Percentiles rank a stretch among this genome's conserved stretches.
Evolutionary conservation across 2,329 filamentous ascomycete species (phyloP).

Genomic region (Colletotrichum cereale): DNA sequence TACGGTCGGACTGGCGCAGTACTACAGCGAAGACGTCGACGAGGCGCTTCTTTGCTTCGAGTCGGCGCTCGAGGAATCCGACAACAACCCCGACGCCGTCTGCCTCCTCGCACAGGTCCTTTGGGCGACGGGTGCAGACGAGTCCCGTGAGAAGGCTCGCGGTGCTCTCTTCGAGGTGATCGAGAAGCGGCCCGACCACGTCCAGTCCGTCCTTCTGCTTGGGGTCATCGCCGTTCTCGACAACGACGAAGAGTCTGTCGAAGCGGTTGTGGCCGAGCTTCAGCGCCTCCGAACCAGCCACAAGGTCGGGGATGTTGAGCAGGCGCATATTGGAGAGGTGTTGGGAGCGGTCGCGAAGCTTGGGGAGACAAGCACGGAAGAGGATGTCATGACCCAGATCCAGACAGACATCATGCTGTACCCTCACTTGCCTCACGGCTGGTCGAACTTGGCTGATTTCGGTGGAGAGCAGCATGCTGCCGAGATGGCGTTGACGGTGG

Average conservation of each 20-base stretch:
- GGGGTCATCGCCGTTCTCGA: conserved; percentile 88
- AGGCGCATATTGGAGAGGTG: conserved; percentile 78
- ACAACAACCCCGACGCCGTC: conserved; percentile 82
- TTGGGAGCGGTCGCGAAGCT: conserved; percentile 79
- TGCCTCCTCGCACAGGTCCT: conserved; percentile 91
- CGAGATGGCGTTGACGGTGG: conserved; percentile 86
- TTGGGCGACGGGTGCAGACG: conserved; percentile 86
- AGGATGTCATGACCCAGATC: conserved; percentile 72
- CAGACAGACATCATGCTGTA: conserved; percentile 84
- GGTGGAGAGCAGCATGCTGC: conserved; percentile 68
- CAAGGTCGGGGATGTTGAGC: conserved; percentile 71
- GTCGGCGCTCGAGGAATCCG: conserved; percentile 81
- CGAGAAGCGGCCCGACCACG: conserved; percentile 78
- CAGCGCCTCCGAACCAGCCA: conserved; percentile 77
- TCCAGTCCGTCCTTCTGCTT: conserved; percentile 83
- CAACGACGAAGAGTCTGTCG: conserved; percentile 80
- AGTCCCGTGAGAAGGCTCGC: conserved; percentile 81
- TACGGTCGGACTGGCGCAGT: conserved; percentile 86
- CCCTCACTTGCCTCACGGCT: conserved; percentile 83
- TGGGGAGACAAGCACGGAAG: conserved; percentile 60
- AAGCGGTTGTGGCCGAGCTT: conserved; percentile 85
- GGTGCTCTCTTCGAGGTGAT: conserved; percentile 85
- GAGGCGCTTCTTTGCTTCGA: conserved; percentile 85
- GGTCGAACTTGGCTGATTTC: conserved; percentile 78
- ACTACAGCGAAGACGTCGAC: conserved; percentile 74